Evolutionary conservation across 495 filamentous ascomycete species (phyloP).

Genomic region (Pseudevernia furfuracea): DNA sequence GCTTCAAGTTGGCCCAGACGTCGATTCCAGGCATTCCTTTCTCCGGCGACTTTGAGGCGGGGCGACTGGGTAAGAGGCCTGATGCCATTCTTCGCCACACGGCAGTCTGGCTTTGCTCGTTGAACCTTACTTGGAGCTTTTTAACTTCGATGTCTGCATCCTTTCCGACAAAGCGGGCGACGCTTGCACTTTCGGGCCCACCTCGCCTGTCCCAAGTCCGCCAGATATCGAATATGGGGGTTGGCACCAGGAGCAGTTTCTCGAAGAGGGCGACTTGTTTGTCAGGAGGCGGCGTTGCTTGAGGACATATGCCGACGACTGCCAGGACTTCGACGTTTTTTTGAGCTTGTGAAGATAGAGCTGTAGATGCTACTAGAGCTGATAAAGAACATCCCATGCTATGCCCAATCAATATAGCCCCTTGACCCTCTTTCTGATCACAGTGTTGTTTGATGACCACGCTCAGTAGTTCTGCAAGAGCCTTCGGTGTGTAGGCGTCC

Average conservation of each 20-base stretch:
- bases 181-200: conserved; percentile 67
- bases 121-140: conserved; percentile 73
- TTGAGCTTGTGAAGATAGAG: conserved; percentile 56
- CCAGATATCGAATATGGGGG: conserved; percentile 66
- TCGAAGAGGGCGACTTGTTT: conserved; percentile 44
- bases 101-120: conserved; percentile 68
- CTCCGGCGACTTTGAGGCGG: conserved; percentile 37
- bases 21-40: conserved; percentile 62
- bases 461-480: conserved; percentile 65
- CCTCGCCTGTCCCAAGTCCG: conserved; percentile 75
- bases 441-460: conserved; percentile 65
- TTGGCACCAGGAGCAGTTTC: conserved; percentile 58
- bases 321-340: conserved; percentile 62
- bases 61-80: conserved; percentile 52
- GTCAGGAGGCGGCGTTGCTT: conserved; percentile 51
- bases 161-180: conserved; percentile 68
- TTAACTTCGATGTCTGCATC: conserved; percentile 67
- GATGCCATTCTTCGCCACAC: conserved; percentile 81
- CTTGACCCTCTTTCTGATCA: conserved; percentile 56
- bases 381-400: conserved; percentile 81
- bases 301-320: conserved; percentile 72
- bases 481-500: conserved; percentile 71
- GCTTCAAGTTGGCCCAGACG: conserved; percentile 63
- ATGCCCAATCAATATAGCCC: conserved; percentile 75
- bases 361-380: conserved; percentile 56